A percentile compares a stretch with the other conserved stretches of the same genome.
Conservation (phyloP, 2,329 filamentous ascomycete genomes). For the Periconia sp. region DNA sequence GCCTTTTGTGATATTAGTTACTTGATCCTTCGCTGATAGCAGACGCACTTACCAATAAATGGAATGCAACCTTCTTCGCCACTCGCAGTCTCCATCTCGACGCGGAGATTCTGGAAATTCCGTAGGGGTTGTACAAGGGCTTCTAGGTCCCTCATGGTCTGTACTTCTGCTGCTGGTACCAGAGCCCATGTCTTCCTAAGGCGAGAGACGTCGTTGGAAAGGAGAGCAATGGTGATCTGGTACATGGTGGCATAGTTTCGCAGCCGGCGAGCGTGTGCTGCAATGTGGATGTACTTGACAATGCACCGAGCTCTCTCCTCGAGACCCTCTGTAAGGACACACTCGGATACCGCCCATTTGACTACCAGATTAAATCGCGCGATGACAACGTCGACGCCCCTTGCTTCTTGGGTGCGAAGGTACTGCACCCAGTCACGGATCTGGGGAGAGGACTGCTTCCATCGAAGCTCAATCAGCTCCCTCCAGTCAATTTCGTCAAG, state of each 20-base stretch:
- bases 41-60: conserved; percentile 70
- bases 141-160: conserved; percentile 73
- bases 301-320: conserved; percentile 78
- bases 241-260: conserved; percentile 86
- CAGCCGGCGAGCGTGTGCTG: conserved; percentile 73
- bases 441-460: conserved; percentile 73
- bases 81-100: conserved; percentile 76
- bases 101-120: conserved; percentile 77
- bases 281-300: conserved; percentile 83
- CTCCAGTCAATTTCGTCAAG: conserved; percentile 89
- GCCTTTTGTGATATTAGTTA: conserved; percentile 45
- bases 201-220: conserved; percentile 73
- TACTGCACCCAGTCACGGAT: conserved; percentile 84
- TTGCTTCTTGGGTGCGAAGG: conserved; percentile 72
- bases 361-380: conserved; percentile 88
- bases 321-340: conserved; percentile 73
- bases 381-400: conserved; percentile 82
- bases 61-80: conserved; percentile 78
- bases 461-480: conserved; percentile 81
- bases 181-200: conserved; percentile 74
- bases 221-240: conserved; percentile 78
- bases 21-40: background rate
- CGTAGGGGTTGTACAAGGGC: conserved; percentile 74
- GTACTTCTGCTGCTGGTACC: conserved; percentile 68
- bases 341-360: conserved; percentile 83